Percentiles rank a stretch among this genome's conserved stretches.
Evolutionary conservation across 2,329 filamentous ascomycete genomes (phyloP).

Genomic region (Neonectria faginata): DNA sequence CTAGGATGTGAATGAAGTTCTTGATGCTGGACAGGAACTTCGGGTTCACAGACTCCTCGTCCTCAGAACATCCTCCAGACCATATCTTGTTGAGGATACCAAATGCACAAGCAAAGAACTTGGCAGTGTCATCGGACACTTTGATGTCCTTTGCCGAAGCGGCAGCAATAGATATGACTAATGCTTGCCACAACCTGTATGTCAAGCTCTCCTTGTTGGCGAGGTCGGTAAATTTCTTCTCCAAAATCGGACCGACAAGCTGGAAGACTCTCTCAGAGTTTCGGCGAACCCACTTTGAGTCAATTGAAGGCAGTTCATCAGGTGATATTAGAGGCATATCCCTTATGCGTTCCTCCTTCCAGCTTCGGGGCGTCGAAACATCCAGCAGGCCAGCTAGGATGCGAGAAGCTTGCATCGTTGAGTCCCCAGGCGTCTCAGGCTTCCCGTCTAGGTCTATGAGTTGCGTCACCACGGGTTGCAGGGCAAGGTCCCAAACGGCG

Average conservation of each 20-base stretch:
- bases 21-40: constrained; percentile 68
- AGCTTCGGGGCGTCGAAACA: constrained; percentile 68
- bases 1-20: constrained; percentile 61
- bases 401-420: constrained; percentile 69
- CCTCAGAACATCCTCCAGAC: constrained; percentile 54
- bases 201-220: constrained; percentile 67
- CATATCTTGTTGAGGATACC: constrained; percentile 78
- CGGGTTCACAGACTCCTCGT: constrained; percentile 59
- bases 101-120: constrained; percentile 79
- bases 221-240: constrained; percentile 72
- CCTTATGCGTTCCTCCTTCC: constrained; percentile 79
- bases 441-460: constrained; percentile 59
- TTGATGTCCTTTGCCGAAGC: constrained; percentile 90
- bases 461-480: constrained; percentile 72
- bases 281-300: constrained; percentile 87
- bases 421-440: constrained; percentile 59
- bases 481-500: constrained; percentile 80
- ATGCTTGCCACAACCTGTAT: constrained; percentile 68
- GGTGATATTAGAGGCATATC: constrained; percentile 68
- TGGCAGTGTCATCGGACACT: constrained; percentile 83
- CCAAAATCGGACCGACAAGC: constrained; percentile 69
- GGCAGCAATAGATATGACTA: constrained; percentile 72
- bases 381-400: constrained; percentile 80
- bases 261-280: constrained; percentile 75
- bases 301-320: constrained; percentile 84